These are phyloP conservation scores for Sorghum bicolor DNA, from an alignment of 176 grass and related monocot genomes.

Conservation along the genomic window Sorghum_bicolor_NCBIv3 NC_012872.2:60605501-60606000, in stretches of 20 bases:
- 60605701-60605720: not conserved
- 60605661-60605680: slow-evolving; percentile 12
- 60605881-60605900: not conserved
- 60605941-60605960: not conserved
- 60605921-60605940: not conserved
- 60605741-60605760: not conserved
- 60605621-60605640: too few species aligned
- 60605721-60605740: not conserved
- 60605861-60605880: not conserved
- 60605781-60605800: not conserved
- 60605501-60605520: not conserved
- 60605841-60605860: not conserved
- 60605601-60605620: too few species aligned
- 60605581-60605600: slow-evolving; percentile 18
- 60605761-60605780: not conserved
- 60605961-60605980: not conserved
- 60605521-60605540: not conserved
- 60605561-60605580: not conserved
- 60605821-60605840: not conserved
- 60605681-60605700: slow-evolving; percentile 14
- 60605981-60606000: not conserved
- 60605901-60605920: not conserved
- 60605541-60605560: not conserved
- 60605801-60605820: not conserved
- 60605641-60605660: slow-evolving; percentile 12